These are phyloP conservation scores for Beauveria medogensis DNA, from an alignment of 2,329 filamentous ascomycete genomes.

Conservation along the genomic window DNA sequence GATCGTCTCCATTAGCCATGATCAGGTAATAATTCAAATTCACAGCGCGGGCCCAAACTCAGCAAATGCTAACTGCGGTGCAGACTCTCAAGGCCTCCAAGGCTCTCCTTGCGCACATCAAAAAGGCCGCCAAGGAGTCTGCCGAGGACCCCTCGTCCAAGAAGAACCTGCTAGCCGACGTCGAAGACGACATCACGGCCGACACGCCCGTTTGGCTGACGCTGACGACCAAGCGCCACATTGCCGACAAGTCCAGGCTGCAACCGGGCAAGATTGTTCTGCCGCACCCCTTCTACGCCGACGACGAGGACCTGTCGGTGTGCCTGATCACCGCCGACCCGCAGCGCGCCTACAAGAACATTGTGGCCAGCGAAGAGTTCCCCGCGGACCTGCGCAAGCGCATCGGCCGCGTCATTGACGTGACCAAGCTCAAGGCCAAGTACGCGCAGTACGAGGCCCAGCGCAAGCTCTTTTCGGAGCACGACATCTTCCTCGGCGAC, in stretches of 20 bases:
- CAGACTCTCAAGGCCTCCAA: slow-evolving; percentile 56
- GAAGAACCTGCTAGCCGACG: slow-evolving; percentile 42
- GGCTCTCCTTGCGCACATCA: slow-evolving; percentile 54
- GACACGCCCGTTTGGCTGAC: slow-evolving; percentile 54
- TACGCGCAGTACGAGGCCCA: slow-evolving; percentile 84
- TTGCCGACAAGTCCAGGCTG: slow-evolving; percentile 64
- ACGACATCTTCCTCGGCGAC: slow-evolving; percentile 91
- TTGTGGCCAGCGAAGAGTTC: slow-evolving; percentile 67
- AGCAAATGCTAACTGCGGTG: slow-evolving; percentile 10
- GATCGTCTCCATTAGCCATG: slow-evolving; percentile 29
- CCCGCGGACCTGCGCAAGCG: slow-evolving; percentile 57
- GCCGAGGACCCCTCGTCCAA: slow-evolving; percentile 41
- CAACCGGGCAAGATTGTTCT: slow-evolving; percentile 78
- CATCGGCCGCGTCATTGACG: slow-evolving; percentile 70
- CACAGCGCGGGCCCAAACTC: no score
- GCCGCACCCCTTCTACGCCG: slow-evolving; percentile 60
- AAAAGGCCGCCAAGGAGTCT: slow-evolving; percentile 44
- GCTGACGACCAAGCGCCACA: slow-evolving; percentile 58
- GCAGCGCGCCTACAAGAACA: slow-evolving; percentile 84
- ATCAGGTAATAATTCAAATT: slow-evolving; percentile 25
- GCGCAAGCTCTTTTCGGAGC: slow-evolving; percentile 73
- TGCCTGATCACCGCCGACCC: slow-evolving; percentile 78
- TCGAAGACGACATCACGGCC: slow-evolving; percentile 35
- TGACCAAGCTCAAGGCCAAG: slow-evolving; percentile 71
- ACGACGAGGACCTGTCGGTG: slow-evolving; percentile 56